Evolutionary conservation across 106 monocot species (phyloP).

Genomic region (Dendrobium nobile): DNA sequence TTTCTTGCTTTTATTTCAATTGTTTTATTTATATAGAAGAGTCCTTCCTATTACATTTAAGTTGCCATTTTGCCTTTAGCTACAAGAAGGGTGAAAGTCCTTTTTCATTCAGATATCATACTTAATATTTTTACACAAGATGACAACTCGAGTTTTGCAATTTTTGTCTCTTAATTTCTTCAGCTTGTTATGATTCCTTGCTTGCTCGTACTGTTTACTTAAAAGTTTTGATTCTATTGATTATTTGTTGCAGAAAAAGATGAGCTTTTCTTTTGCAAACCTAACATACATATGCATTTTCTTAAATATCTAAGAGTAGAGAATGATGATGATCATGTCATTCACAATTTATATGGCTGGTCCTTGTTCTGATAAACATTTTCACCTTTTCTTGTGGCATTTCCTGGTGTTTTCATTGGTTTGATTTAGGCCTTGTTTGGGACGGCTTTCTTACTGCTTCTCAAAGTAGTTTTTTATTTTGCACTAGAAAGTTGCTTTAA

Average conservation of each 20-base stretch:
- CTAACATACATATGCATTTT: not conserved
- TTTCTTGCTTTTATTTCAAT: too few species aligned
- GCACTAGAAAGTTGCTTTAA: too few species aligned
- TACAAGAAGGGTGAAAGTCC: not conserved
- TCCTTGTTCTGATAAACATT: not conserved
- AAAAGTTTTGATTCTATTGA: not conserved
- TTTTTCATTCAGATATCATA: not conserved
- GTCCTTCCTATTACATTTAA: not conserved
- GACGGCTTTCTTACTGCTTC: too few species aligned
- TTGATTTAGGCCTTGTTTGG: too few species aligned
- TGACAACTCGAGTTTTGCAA: not conserved
- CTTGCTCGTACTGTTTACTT: not conserved
- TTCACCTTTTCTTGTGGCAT: not conserved
- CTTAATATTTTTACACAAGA: not conserved
- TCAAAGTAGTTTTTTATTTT: too few species aligned
- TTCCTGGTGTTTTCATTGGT: too few species aligned
- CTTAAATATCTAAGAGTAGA: not conserved
- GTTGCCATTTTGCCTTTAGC: not conserved
- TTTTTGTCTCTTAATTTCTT: not conserved
- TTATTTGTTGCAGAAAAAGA: not conserved
- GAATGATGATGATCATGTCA: not conserved
- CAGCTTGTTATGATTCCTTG: not conserved
- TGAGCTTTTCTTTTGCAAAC: not conserved
- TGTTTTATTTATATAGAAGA: too few species aligned
- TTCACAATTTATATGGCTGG: not conserved